Conservation (phyloP, 2,329 filamentous ascomycete species). For the Botryotinia globosa region DNA sequence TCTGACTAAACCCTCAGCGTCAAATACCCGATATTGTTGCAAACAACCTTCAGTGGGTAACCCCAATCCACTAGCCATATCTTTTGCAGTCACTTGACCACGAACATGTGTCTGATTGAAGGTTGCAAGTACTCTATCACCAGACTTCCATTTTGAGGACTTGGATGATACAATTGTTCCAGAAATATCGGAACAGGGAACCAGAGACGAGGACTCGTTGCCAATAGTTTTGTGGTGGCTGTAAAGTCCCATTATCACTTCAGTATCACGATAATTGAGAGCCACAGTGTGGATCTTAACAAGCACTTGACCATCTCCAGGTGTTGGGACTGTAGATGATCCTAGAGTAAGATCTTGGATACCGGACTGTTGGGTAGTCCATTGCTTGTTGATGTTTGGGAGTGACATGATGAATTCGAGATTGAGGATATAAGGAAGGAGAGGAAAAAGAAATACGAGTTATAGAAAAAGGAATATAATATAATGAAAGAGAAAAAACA, state of each 20-base stretch:
- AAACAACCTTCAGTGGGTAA: conserved; percentile 63
- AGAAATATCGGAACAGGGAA: conserved; percentile 70
- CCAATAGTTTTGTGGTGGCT: conserved; percentile 59
- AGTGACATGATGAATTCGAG: conserved; percentile 23
- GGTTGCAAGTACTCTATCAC: conserved; percentile 65
- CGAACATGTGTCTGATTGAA: conserved; percentile 53
- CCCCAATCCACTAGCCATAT: conserved; percentile 54
- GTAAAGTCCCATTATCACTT: conserved; percentile 46
- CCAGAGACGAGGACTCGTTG: conserved; percentile 37
- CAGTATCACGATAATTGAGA: conserved; percentile 36
- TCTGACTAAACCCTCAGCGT: conserved; percentile 52
- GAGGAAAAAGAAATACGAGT: background rate
- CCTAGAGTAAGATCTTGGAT: conserved; percentile 50
- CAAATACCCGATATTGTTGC: conserved; percentile 58
- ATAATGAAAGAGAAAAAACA: background rate
- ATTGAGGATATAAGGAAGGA: background rate
- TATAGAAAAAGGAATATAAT: background rate
- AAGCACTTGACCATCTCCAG: conserved; percentile 47
- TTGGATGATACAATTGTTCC: conserved; percentile 54
- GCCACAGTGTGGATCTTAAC: conserved; percentile 34
- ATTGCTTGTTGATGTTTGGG: conserved; percentile 45
- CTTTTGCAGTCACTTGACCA: conserved; percentile 29
- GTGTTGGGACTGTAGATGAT: conserved; percentile 46
- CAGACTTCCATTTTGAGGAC: conserved; percentile 49
- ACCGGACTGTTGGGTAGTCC: conserved; percentile 55